Base-by-base conservation (phyloP, 169 alveolate species). In the Cryptosporidium baileyi region DNA sequence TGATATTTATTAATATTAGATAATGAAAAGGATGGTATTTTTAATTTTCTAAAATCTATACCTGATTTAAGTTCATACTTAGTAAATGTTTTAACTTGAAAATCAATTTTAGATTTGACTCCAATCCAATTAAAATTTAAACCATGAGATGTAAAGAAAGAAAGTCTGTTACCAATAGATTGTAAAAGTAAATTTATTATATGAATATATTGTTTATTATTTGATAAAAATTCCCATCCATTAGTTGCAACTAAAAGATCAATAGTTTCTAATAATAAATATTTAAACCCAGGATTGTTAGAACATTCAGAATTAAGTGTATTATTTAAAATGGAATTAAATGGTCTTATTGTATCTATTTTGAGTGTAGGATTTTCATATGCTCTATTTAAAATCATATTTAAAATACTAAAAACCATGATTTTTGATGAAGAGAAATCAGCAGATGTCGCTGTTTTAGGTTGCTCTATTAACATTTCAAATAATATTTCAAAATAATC, bases 371-470 rank as follows among this genome's bases (percentile, higher is more conserved):
- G 85, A 32, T 74, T 54, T 38, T 74, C 44, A 26, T 51, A 57
- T 36, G 85, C 85, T 30, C 24, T 59, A 6, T 47, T 52, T 6
- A 74, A 61, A n/a, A 74, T 57, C 67, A 74, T 54, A 54, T 74
- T 74, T 17, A 74, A 7, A 24, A 74, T 74, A 51, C 59, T 61
- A 19, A 74, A 74, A 22, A 34, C 85, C 67, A 61, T 54, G 41
- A 74, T 54, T 52, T 74, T 74, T 26, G 85, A 74, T n/a, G 85
- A 57, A 7, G 85, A 74, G 38, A 54, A 74, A 38, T 74, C 85
- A 8, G 74, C 85, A 8, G 67, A 38, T 3, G 85, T 9, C 0
- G 85, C 60, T 4, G 67, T 74, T 74, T 74, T 51, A 3, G 65
- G 85, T 5, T 36, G 22, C 3, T 74, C 85, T 17, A 74, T 30